Evolutionary conservation across 768 basidiomycete genomes (phyloP), one percentile per base, ranked within the genome.

Genomic region (Mycena chlorophos): DNA sequence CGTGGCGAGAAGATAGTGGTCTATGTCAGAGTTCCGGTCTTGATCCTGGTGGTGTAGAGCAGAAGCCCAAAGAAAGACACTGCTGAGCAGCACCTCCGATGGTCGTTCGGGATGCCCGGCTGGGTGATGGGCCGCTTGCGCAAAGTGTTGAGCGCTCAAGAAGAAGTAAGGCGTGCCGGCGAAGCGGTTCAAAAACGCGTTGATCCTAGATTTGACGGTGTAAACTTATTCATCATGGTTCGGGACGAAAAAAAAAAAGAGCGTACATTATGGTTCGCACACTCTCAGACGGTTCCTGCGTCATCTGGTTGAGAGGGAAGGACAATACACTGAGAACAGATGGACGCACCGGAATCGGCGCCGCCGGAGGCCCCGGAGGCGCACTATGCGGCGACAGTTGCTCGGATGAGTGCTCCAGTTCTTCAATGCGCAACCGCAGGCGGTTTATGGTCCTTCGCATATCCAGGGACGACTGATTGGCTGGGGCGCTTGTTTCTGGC

Each of bases 11-110:
- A 58, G 52, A 23, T 51, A 54, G 2, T 19, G 19, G 2, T 51
- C 52, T 1, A 29, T 49, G 28, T 54, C 34, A 1, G 52, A 30
- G 17, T n/a, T n/a, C n/a, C 19, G 14, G 8, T 23, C 16, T 0
- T 23, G 46, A 34, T 34, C 5, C n/a, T 8, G 1, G 27, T 19
- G 2, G 25, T 28, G 3, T 20, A 37, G 26, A 58, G 49, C n/a
- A 51, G 28, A 38, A 8, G 50, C 57, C 57, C 57, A 58, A 2
- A 58, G 43, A 13, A 54, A 59, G 4, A 40, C 53, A 1, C 28
- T 49, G 38, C 53, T 37, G 19, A 55, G 43, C 1, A 59, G 50
- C 0, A 53, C 43, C 3, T 29, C 28, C 2, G 58, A 55, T 0
- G 58, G 58, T 1, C 58, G 58, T 8, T 49, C 6, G 1, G 17